Conservation (phyloP, 2,329 filamentous ascomycete genomes). For the Alternaria brassicicola region DNA sequence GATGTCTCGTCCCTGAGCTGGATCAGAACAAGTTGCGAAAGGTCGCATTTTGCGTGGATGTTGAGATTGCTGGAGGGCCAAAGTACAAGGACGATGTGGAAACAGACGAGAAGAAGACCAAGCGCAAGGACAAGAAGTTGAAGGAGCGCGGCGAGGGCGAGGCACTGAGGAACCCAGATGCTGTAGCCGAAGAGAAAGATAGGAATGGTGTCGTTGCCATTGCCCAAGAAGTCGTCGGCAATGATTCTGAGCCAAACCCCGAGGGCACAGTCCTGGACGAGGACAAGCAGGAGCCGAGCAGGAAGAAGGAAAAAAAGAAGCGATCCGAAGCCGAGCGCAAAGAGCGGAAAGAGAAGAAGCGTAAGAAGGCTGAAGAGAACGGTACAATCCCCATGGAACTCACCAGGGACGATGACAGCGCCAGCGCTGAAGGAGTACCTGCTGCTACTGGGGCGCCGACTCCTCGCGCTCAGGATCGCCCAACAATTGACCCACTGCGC, state of each 20-base stretch:
- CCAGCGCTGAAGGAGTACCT: slow-evolving; percentile 26
- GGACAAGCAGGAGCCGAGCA: slow-evolving; percentile 54
- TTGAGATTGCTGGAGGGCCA: slow-evolving; percentile 91
- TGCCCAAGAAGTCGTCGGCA: slow-evolving; percentile 49
- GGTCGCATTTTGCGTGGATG: slow-evolving; percentile 95
- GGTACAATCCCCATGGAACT: slow-evolving; percentile 86
- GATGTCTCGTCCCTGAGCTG: slow-evolving; percentile 80
- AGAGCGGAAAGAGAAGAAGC: slow-evolving; percentile 87
- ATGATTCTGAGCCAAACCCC: slow-evolving; percentile 51
- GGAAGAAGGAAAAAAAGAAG: slow-evolving; percentile 96
- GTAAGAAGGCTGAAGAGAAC: slow-evolving; percentile 83
- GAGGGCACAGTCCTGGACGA: slow-evolving; percentile 44
- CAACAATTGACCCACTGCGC: slow-evolving; percentile 87
- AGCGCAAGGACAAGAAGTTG: slow-evolving; percentile 60
- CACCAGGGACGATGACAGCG: slow-evolving; percentile 65
- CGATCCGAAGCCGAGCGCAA: slow-evolving; percentile 91
- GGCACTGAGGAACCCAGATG: slow-evolving; percentile 70
- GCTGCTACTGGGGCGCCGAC: slow-evolving; percentile 28
- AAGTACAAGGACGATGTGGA: slow-evolving; percentile 70
- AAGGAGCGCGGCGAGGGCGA: slow-evolving; percentile 76
- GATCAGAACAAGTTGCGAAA: slow-evolving; percentile 80
- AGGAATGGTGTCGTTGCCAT: slow-evolving; percentile 51
- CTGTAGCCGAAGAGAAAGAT: slow-evolving; percentile 62
- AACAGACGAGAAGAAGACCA: slow-evolving; percentile 55
- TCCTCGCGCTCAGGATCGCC: slow-evolving; percentile 66